A percentile compares a stretch with the other conserved stretches of the same genome.
Conservation (phyloP, 495 filamentous ascomycete species). For the Bryoglossum gracile region DNA sequence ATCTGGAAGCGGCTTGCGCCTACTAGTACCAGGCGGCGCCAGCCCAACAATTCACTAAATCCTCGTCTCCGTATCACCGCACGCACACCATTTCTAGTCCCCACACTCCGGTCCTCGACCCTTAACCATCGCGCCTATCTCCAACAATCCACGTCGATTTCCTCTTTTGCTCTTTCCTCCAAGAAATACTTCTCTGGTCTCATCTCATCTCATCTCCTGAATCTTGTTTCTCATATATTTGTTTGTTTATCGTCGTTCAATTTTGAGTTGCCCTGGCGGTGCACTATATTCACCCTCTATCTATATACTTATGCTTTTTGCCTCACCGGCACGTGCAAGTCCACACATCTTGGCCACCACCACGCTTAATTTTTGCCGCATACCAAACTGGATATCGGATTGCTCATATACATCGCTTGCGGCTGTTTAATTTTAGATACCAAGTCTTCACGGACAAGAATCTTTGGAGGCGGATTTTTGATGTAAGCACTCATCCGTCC, state of each 20-base stretch:
- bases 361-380: slow-evolving; percentile 9
- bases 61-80: slow-evolving; percentile 18
- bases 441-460: slow-evolving; percentile 22
- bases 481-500: slow-evolving; percentile 5
- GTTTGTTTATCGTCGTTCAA: slow-evolving; percentile 13
- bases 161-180: slow-evolving; percentile 2
- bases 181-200: slow-evolving; percentile 4
- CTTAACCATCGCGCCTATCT: slow-evolving; percentile 11
- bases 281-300: slow-evolving; percentile 11
- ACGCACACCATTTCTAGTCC: slow-evolving; percentile 17
- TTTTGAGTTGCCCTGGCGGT: slow-evolving; percentile 23
- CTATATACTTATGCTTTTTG: background rate
- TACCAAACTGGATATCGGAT: slow-evolving; percentile 8
- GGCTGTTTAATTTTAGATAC: slow-evolving; percentile 15
- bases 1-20: slow-evolving; percentile 16
- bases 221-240: slow-evolving; percentile 11
- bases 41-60: slow-evolving; percentile 7
- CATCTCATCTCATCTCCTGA: slow-evolving; percentile 6
- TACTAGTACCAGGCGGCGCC: slow-evolving; percentile 13
- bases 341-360: slow-evolving; percentile 13
- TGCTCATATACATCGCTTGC: slow-evolving; percentile 2
- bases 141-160: slow-evolving; percentile 2
- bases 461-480: slow-evolving; percentile 7
- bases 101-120: slow-evolving; percentile 12
- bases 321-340: slow-evolving; percentile 15